These are phyloP conservation scores for Nepenthes alata DNA, from an alignment of 179 eudicot genomes.

Conservation along the genomic window DNA sequence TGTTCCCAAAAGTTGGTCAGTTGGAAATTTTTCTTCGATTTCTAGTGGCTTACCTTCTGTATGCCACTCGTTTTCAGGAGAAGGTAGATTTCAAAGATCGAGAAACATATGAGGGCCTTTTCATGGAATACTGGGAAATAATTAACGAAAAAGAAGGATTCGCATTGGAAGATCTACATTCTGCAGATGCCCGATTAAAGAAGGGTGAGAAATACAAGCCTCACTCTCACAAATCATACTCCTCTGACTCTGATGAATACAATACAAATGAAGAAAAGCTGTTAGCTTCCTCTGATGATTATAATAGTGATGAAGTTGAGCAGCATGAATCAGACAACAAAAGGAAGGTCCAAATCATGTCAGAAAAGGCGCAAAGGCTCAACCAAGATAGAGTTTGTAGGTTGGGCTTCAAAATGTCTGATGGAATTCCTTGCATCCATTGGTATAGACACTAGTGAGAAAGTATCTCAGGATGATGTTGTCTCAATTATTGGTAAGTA, in stretches of 20 bases:
- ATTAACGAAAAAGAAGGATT: constrained; percentile 33
- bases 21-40: background rate
- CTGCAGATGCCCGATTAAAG: constrained; percentile 33
- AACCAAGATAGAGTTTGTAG: constrained; percentile 27
- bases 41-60: background rate
- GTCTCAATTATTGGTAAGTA: constrained; percentile 21
- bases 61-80: constrained; percentile 38
- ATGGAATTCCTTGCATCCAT: constrained; percentile 26
- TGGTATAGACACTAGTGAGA: constrained; percentile 28
- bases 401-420: constrained; percentile 39
- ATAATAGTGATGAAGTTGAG: constrained; percentile 13
- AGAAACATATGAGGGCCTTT: constrained; percentile 64
- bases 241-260: constrained; percentile 30
- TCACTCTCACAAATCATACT: constrained; percentile 7
- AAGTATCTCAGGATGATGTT: constrained; percentile 31
- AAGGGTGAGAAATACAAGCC: constrained; percentile 19
- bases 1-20: background rate
- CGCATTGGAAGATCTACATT: constrained; percentile 31
- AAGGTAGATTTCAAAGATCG: constrained; percentile 61
- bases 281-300: constrained; percentile 23
- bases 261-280: constrained; percentile 21
- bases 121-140: constrained; percentile 75
- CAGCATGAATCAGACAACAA: constrained; percentile 13
- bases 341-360: constrained; percentile 17
- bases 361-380: constrained; percentile 16